Evolutionary conservation across 441 rosid genomes (phyloP).

Genomic region (Manihot esculenta): DNA sequence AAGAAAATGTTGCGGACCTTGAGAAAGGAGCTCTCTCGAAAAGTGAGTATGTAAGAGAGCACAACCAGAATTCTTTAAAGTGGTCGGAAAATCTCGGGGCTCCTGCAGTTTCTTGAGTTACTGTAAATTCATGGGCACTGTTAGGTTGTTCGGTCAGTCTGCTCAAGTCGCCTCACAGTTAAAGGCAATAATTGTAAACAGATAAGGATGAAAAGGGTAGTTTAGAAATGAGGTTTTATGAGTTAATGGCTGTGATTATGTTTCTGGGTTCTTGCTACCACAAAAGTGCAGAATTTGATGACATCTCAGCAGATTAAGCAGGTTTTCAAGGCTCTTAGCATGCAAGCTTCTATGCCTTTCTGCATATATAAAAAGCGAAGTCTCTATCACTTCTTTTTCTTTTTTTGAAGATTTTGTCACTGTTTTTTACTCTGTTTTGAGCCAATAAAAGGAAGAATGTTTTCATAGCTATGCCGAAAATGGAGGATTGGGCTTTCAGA

Average conservation of each 20-base stretch:
- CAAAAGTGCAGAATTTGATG: background rate
- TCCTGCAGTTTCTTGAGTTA: slow-evolving; percentile 18
- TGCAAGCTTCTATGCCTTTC: background rate
- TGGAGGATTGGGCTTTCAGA: too few relatives aligned
- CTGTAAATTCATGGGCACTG: background rate
- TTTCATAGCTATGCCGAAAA: too few relatives aligned
- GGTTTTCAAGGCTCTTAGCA: background rate
- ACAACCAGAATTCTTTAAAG: too few relatives aligned
- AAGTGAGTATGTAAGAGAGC: too few relatives aligned
- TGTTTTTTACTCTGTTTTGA: background rate
- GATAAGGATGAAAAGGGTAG: background rate
- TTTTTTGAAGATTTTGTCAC: background rate
- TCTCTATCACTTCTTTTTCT: too few relatives aligned
- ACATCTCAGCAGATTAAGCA: background rate
- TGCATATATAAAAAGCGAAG: background rate
- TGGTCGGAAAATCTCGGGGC: slow-evolving; percentile 10
- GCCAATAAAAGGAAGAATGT: background rate
- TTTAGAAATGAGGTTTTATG: too few relatives aligned
- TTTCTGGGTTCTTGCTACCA: background rate
- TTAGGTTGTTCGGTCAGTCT: background rate
- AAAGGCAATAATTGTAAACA: background rate
- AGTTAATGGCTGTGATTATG: slow-evolving; percentile 6
- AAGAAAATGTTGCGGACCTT: background rate
- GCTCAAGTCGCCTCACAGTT: background rate
- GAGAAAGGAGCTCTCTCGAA: slow-evolving; percentile 14